Base-by-base conservation (phyloP, 495 filamentous ascomycete genomes). In the Tuber aestivum region DNA sequence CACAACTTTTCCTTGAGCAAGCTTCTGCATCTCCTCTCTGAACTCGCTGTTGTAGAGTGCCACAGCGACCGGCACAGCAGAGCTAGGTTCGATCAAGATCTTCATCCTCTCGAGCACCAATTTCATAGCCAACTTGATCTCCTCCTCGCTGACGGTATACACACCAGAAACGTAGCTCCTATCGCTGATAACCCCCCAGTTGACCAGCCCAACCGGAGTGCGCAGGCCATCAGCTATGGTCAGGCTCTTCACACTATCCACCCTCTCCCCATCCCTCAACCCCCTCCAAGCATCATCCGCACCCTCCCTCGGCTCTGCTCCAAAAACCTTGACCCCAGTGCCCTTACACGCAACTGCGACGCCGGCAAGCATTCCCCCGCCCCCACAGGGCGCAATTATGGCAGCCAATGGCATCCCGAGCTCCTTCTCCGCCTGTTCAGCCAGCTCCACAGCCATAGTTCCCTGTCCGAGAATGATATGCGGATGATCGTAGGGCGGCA, bases 381-480 rank as follows among this genome's bases (percentile, higher is more conserved):
- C 95, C 10, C 94, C 94, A 82, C 92, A 89, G 5, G 94, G 94
- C 3, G 94, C 90, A 38, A 99, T 91, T 32, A 97, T 90, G 0
- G 92, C 95, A 83, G 95, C 88, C 2, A 97, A 84, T 7, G 80
- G 80, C 70, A 81, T 82, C 0, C 72, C 71, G 72, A 91, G 78
- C 77, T 89, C 81, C 75, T 86, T 88, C 44, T 80, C 83, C 10
- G 91, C 91, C 83, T 97, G 94, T 72, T 85, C 85, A 76, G 92
- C 88, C 27, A 97, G 83, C 82, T 99, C 95, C n/a, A 98, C 80
- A 2, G 88, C 94, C 74, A 92, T 87, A 2, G 95, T 99, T 0
- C 94, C 95, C 85, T 97, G 94, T 0, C 95, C 95, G 3, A 96
- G 89, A 44, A 99, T 92, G 74, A 97, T 92, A 82, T 97, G 87